Evolutionary conservation across 2,329 filamentous ascomycete genomes (phyloP).

Genomic region (Magnaporthiopsis incrustans): DNA sequence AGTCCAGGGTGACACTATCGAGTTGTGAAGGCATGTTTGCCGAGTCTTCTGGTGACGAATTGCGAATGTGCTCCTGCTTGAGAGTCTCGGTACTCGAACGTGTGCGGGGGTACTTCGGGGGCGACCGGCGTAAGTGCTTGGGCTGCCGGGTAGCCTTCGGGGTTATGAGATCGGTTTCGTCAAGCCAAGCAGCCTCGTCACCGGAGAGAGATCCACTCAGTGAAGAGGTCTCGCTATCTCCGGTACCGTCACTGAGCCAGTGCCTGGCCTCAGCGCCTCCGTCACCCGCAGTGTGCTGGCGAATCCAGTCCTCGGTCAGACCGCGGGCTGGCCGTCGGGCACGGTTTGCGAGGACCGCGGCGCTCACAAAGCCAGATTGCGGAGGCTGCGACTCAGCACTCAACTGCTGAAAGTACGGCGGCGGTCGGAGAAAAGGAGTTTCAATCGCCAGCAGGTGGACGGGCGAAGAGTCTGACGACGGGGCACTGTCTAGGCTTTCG

Average conservation of each 20-base stretch:
- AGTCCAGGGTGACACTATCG: background rate
- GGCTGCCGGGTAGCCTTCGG: slow-evolving; percentile 32
- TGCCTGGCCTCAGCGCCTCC: slow-evolving; percentile 62
- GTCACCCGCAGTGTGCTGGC: slow-evolving; percentile 69
- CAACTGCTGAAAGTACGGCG: slow-evolving; percentile 32
- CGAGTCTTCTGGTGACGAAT: slow-evolving; percentile 14
- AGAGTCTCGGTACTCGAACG: slow-evolving; percentile 51
- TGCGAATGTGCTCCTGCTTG: slow-evolving; percentile 23
- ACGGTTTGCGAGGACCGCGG: slow-evolving; percentile 56
- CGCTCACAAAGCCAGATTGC: slow-evolving; percentile 33
- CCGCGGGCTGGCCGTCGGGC: slow-evolving; percentile 51
- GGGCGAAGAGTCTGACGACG: slow-evolving; percentile 46
- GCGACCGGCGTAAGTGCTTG: slow-evolving; percentile 16
- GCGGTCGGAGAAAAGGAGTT: slow-evolving; percentile 54
- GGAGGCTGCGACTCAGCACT: slow-evolving; percentile 26
- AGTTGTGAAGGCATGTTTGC: slow-evolving; percentile 18
- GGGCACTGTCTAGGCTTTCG: slow-evolving; percentile 47
- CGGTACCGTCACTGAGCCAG: slow-evolving; percentile 75
- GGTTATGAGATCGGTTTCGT: slow-evolving; percentile 39
- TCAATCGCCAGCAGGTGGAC: slow-evolving; percentile 54
- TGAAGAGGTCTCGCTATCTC: slow-evolving; percentile 68
- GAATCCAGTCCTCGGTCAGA: slow-evolving; percentile 79
- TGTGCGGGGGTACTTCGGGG: slow-evolving; percentile 32
- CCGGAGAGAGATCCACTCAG: slow-evolving; percentile 56
- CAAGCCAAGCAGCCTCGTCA: slow-evolving; percentile 38